Evolutionary conservation across 2,329 filamentous ascomycete species (phyloP).

Genomic region (Coleophoma cylindrospora): DNA sequence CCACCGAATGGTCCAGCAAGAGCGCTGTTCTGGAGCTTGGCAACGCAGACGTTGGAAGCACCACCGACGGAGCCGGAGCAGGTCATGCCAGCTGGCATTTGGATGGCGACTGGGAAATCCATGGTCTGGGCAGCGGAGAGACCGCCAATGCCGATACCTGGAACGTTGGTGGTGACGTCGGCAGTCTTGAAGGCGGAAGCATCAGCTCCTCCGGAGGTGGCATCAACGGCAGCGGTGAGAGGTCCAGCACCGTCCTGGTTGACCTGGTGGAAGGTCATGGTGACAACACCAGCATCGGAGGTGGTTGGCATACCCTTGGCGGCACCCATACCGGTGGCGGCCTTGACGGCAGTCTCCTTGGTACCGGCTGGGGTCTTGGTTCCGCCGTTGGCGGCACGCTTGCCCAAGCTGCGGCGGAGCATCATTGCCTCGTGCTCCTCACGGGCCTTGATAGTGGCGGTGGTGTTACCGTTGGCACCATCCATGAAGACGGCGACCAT

Average conservation of each 20-base stretch:
- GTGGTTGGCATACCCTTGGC: conserved; percentile 46
- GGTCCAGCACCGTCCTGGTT: conserved; percentile 68
- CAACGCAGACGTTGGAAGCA: conserved; percentile 58
- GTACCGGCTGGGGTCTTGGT: conserved; percentile 41
- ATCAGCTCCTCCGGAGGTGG: conserved; percentile 59
- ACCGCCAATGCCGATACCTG: conserved; percentile 50
- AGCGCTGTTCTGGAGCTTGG: conserved; percentile 57
- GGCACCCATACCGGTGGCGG: conserved; percentile 48
- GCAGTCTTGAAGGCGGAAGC: conserved; percentile 54
- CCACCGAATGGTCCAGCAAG: conserved; percentile 63
- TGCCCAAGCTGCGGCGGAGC: conserved; percentile 28
- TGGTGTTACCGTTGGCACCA: conserved; percentile 28
- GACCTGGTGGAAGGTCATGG: conserved; percentile 64
- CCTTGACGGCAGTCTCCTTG: conserved; percentile 47
- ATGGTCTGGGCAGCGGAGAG: conserved; percentile 54
- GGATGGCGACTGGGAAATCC: conserved; percentile 60
- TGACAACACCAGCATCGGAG: conserved; percentile 53
- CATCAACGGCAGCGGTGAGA: conserved; percentile 53
- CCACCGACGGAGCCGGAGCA: conserved; percentile 56
- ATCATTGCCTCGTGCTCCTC: conserved; percentile 67
- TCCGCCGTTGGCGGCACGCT: conserved; percentile 31
- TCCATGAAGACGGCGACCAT: conserved; percentile 60
- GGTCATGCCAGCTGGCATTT: conserved; percentile 64
- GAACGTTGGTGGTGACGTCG: conserved; percentile 54
- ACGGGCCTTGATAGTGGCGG: conserved; percentile 53